Evolutionary conservation across 1,139 yeast genomes (phyloP).

Genomic region (Hyphopichia khmerensis): DNA sequence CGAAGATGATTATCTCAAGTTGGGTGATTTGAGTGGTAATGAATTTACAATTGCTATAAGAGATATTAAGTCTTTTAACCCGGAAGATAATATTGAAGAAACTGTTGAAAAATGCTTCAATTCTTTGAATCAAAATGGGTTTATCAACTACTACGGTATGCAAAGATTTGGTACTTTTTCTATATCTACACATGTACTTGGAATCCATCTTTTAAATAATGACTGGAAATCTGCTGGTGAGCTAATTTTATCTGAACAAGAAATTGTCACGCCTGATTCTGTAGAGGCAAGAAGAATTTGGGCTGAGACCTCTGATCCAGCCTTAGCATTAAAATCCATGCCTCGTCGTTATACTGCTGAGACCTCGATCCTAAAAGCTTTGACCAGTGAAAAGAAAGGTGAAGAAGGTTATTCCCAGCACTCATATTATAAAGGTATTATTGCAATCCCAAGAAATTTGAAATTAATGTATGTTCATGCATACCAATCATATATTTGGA

Average conservation of each 20-base stretch:
- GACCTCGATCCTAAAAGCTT: conserved; percentile 60
- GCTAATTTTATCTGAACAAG: conserved; percentile 80
- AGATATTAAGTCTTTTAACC: conserved; percentile 48
- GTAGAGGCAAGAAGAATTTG: conserved; percentile 79
- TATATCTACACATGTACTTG: conserved; percentile 83
- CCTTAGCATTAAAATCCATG: conserved; percentile 65
- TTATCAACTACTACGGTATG: conserved; percentile 93
- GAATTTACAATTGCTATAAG: conserved; percentile 83
- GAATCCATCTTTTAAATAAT: conserved; percentile 65
- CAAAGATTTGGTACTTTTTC: conserved; percentile 97
- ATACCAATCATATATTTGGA: conserved; percentile 96
- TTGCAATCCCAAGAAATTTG: conserved; percentile 89
- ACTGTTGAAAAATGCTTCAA: conserved; percentile 52
- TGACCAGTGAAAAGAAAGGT: conserved; percentile 46
- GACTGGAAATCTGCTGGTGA: conserved; percentile 83
- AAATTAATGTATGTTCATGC: conserved; percentile 97
- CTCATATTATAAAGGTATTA: conserved; percentile 73
- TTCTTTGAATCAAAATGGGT: conserved; percentile 67
- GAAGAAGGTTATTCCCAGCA: conserved; percentile 45
- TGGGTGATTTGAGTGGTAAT: conserved; percentile 87
- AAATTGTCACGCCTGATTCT: conserved; percentile 77
- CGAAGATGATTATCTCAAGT: conserved; percentile 56
- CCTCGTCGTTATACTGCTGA: conserved; percentile 91
- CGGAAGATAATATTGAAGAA: conserved; percentile 33
- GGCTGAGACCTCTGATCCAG: conserved; percentile 72